A percentile compares a stretch with the other conserved stretches of the same genome.
phyloP scores from a whole-genome alignment of 768 basidiomycete genomes.

The Obba rivulosa region DNA sequence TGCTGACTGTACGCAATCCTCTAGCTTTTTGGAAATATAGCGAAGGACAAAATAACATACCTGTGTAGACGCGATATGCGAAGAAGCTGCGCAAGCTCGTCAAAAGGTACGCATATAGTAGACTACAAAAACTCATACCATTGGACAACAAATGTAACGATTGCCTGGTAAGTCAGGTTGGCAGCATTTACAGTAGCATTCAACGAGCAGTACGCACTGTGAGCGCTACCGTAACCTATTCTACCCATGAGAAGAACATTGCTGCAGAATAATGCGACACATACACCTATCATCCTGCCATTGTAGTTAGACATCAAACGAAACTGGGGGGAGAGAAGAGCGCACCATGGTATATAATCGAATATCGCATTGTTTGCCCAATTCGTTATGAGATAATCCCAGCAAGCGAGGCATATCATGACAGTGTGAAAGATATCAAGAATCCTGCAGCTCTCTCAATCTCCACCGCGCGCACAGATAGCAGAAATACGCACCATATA shows the following conservation, averaged over 20 bases:
- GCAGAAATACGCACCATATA: conserved; percentile 7
- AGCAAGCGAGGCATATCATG: conserved; percentile 19
- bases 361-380: conserved; percentile 14
- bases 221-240: conserved; percentile 13
- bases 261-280: neutral
- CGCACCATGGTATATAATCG: conserved; percentile 23
- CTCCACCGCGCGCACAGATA: neutral
- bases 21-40: neutral
- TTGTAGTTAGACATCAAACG: neutral
- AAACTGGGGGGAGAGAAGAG: neutral
- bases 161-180: conserved; percentile 13
- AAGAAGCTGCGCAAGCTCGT: conserved; percentile 19
- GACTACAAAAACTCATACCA: too few species aligned
- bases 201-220: conserved; percentile 8
- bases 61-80: conserved; percentile 15
- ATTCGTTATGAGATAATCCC: conserved; percentile 21
- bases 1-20: neutral
- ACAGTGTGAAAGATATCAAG: conserved; percentile 21
- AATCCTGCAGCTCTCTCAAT: conserved; percentile 9
- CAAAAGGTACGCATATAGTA: neutral
- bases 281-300: conserved; percentile 15
- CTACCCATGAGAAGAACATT: neutral
- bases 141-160: conserved; percentile 22
- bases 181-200: neutral
- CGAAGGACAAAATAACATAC: neutral